Percentiles rank a stretch among this genome's conserved stretches.
These are phyloP conservation scores for Saksenaea vasiformis DNA, from an alignment of 371 early-diverging fungal genomes.

Conservation along the genomic window DNA sequence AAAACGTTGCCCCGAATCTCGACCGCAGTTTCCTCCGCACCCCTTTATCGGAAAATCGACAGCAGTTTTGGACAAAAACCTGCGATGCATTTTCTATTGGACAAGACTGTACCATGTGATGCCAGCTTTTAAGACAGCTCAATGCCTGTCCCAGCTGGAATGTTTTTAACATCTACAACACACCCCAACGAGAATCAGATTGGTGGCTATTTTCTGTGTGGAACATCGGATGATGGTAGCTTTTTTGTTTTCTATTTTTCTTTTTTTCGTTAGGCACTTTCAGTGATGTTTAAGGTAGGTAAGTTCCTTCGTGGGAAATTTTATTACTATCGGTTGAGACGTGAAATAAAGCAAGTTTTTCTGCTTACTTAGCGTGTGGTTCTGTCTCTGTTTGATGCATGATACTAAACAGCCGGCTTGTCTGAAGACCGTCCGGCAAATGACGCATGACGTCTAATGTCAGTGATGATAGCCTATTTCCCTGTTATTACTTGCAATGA, in stretches of 20 bases:
- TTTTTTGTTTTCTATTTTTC: background rate
- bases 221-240: background rate
- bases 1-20: background rate
- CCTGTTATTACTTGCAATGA: background rate
- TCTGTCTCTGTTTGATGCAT: background rate
- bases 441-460: slow-evolving; percentile 1
- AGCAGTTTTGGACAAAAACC: background rate
- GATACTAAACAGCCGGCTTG: background rate
- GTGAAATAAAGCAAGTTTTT: background rate
- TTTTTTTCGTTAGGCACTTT: background rate
- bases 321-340: background rate
- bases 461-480: background rate
- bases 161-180: background rate
- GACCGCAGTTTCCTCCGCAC: background rate
- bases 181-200: background rate
- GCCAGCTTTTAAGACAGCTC: background rate
- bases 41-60: background rate
- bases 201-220: background rate
- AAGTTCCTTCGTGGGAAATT: slow-evolving; percentile 1
- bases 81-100: background rate
- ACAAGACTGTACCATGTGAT: background rate
- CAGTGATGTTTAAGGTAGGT: slow-evolving; percentile 2
- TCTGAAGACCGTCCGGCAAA: background rate
- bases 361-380: background rate
- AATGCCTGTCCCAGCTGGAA: background rate